A percentile compares a stretch with the other conserved stretches of the same genome.
These are phyloP conservation scores for Aureobasidium sp. DNA, from an alignment of 2,329 filamentous ascomycete genomes.

Conservation along the genomic window DNA sequence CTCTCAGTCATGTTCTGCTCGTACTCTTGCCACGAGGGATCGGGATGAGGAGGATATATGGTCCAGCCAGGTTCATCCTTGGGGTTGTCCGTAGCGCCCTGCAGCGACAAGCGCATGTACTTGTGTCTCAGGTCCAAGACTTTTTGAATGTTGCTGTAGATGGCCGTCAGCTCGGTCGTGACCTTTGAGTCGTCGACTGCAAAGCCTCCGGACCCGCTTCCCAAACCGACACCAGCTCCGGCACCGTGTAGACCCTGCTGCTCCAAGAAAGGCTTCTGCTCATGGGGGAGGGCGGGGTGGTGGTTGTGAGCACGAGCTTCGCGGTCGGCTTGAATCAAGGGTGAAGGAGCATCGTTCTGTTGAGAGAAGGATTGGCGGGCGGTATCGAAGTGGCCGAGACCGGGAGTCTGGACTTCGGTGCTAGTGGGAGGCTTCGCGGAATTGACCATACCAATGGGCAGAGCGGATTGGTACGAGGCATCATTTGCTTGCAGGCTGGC, in stretches of 20 bases:
- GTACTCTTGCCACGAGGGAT: conserved; percentile 65
- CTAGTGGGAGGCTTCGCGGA: conserved; percentile 23
- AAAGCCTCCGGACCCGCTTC: conserved; percentile 53
- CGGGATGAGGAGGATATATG: conserved; percentile 85
- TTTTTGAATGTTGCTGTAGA: conserved; percentile 84
- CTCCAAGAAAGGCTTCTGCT: conserved; percentile 46
- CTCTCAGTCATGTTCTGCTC: conserved; percentile 28
- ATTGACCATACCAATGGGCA: conserved; percentile 27
- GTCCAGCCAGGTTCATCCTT: conserved; percentile 75
- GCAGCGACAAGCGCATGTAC: conserved; percentile 78
- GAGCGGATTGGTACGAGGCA: conserved; percentile 23
- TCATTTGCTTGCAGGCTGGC: conserved; percentile 13
- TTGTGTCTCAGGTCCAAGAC: conserved; percentile 82
- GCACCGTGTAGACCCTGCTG: conserved; percentile 50
- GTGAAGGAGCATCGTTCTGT: conserved; percentile 32
- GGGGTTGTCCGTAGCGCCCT: conserved; percentile 76
- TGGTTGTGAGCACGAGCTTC: conserved; percentile 40
- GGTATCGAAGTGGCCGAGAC: conserved; percentile 21
- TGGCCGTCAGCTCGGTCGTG: conserved; percentile 71
- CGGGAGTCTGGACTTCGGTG: conserved; percentile 23
- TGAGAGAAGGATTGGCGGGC: conserved; percentile 23
- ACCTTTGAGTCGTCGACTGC: conserved; percentile 69
- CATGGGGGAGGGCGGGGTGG: conserved; percentile 46
- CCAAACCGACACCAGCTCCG: conserved; percentile 52
- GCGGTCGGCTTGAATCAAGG: conserved; percentile 38